phyloP scores from a whole-genome alignment of 805 yeast species.

The Yarrowia yakushimensis region DNA sequence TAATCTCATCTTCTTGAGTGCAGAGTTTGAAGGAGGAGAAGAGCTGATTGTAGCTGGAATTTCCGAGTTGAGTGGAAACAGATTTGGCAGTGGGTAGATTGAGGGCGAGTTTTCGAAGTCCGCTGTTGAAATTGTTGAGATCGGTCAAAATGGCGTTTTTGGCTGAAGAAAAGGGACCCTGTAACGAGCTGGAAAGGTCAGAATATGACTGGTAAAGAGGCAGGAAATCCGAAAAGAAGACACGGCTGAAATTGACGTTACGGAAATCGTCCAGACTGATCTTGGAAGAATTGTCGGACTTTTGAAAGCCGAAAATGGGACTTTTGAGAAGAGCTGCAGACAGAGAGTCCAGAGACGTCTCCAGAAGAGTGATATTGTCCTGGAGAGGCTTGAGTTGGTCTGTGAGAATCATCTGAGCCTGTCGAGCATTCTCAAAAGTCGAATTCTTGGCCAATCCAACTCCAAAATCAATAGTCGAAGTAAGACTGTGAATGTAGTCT shows the following conservation, averaged over 20 bases:
- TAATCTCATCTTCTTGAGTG: not conserved
- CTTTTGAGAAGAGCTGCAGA: not conserved
- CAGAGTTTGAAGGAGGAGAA: not conserved
- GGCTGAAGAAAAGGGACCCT: not conserved
- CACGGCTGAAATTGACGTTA: not conserved
- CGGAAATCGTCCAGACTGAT: not conserved
- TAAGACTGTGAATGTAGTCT: not conserved
- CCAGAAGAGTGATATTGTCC: not conserved
- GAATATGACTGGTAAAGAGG: not conserved
- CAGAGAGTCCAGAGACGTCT: not conserved
- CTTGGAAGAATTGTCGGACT: not conserved
- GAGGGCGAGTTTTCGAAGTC: not conserved
- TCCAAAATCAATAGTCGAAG: not conserved
- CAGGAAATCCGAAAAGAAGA: not conserved
- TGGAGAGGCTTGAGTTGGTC: not conserved
- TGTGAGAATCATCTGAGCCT: not conserved
- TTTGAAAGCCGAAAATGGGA: not conserved
- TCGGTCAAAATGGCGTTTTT: not conserved
- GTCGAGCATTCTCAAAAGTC: not conserved
- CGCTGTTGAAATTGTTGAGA: not conserved
- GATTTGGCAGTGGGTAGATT: not conserved
- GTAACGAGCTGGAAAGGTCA: not conserved
- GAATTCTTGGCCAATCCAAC: not conserved
- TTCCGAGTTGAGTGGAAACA: not conserved
- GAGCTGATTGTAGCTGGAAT: not conserved